phyloP scores from a whole-genome alignment of 108 stramenopile species.

The Conticribra guillardii region DNA sequence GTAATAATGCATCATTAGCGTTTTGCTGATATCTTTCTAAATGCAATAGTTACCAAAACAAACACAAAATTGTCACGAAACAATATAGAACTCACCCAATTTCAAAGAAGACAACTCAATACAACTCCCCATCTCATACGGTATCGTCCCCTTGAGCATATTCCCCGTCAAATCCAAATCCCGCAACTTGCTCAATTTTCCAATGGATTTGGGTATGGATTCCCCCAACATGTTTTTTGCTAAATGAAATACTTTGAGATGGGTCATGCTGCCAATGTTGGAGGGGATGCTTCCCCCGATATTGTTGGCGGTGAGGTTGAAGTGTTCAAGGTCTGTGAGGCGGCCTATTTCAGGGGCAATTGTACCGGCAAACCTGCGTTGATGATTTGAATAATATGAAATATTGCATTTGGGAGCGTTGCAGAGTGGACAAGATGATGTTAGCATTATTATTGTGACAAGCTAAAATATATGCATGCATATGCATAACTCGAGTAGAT shows the following conservation, averaged over 20 bases:
- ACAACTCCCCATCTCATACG: conserved; percentile 57
- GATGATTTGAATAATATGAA: too few species aligned
- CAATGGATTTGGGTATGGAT: conserved; percentile 33
- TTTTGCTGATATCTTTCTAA: too few species aligned
- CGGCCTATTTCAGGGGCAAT: conserved; percentile 22
- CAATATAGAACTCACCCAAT: conserved; percentile 9
- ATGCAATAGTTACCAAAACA: too few species aligned
- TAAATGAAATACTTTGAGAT: conserved; percentile 27
- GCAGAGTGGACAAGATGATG: too few species aligned
- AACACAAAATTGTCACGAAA: too few species aligned
- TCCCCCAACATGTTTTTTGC: conserved; percentile 30
- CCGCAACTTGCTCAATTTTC: conserved; percentile 12
- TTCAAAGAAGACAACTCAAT: conserved; percentile 37
- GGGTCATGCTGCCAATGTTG: conserved; percentile 29
- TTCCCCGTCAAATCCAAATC: conserved; percentile 52
- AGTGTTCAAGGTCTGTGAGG: conserved; percentile 11
- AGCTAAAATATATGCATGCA: too few species aligned
- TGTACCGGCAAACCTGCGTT: conserved; percentile 27
- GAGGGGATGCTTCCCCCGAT: conserved; percentile 35
- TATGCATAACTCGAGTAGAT: too few species aligned
- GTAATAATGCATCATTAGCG: background rate
- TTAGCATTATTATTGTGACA: too few species aligned
- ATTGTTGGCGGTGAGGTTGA: conserved; percentile 45
- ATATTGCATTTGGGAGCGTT: too few species aligned
- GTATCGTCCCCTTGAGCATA: conserved; percentile 53